Evolutionary conservation across 176 grass and related monocot species (phyloP).

Genomic region (Rhipidocladum racemiflorum): DNA sequence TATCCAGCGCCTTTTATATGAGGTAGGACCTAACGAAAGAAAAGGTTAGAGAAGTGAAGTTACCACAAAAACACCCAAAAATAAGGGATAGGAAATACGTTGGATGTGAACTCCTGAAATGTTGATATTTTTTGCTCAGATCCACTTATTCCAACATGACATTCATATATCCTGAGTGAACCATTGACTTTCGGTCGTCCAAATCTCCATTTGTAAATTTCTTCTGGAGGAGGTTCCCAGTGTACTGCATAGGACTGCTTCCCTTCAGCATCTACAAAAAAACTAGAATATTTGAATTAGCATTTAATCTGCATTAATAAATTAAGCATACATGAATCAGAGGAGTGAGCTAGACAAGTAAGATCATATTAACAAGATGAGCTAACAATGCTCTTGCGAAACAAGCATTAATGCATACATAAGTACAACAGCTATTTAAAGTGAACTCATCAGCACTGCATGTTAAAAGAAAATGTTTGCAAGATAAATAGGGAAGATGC

Average conservation of each 20-base stretch:
- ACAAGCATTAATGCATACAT: background rate
- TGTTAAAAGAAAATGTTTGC: background rate
- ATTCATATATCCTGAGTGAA: conserved; percentile 95
- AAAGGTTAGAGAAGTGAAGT: conserved; percentile 24
- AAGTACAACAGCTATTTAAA: background rate
- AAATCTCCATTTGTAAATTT: conserved; percentile 83
- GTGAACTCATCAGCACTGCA: background rate
- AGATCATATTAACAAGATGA: conserved; percentile 15
- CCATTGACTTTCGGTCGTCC: conserved; percentile 62
- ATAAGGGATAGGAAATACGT: conserved; percentile 36
- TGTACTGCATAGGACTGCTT: conserved; percentile 79
- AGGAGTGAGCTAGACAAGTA: conserved; percentile 2
- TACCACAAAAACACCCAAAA: conserved; percentile 7
- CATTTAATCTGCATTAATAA: conserved; percentile 1
- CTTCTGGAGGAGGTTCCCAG: conserved; percentile 89
- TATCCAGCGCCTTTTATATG: conserved; percentile 88
- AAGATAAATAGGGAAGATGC: background rate
- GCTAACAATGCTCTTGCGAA: conserved; percentile 2
- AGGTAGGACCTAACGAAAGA: conserved; percentile 60
- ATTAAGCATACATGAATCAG: too few relatives aligned
- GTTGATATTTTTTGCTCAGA: conserved; percentile 72
- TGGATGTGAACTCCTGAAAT: conserved; percentile 88
- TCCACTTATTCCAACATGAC: conserved; percentile 91
- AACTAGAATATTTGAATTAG: conserved; percentile 1
- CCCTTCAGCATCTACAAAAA: conserved; percentile 61